Evolutionary conservation across 768 basidiomycete genomes (phyloP), one percentile per base, ranked within the genome.

Genomic region (Hortiboletus flavorubellus): DNA sequence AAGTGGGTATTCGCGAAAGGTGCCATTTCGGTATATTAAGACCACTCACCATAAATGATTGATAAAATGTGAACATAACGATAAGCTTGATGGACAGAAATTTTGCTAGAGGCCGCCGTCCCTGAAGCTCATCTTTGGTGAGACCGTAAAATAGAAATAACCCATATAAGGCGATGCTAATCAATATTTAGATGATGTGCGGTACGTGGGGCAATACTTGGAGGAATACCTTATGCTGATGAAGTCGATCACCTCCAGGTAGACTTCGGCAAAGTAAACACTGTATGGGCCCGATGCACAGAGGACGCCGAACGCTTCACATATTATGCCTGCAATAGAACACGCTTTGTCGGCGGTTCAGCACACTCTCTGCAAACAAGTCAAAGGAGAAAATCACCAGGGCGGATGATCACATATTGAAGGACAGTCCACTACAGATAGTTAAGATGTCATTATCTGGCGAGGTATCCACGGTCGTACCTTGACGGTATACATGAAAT

Each of bases 401-500:
- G 84, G 51, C 89, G 78, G 41, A 93, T 73, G 54, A 93, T 81
- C 23, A 90, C 84, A 67, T 93, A 96, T 80, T 97, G 94, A 55
- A 97, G 73, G 8, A 96, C 93, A 39, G 81, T 77, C 91, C 92
- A 95, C 83, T 92, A 47, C 18, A 51, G 41, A 55, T 23, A 23
- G 21, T 35, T 55, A 31, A 49, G n/a, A 39, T 55, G 16, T 18
- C 10, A 29, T 18, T n/a, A 29, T 38, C 12, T 50, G 8, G 12
- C 8, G 14, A 44, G 29, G 37, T 8, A n/a, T 44, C n/a, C 18
- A 49, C 6, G 4, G 18, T 29, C 72, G 7, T 60, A 87, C 91
- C 76, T 91, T 92, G 67, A 92, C 72, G 10, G 90, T 86, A 64
- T 92, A 87, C 84, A 95, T 90, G 68, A 96, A 96, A 72, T 95